Conservation (phyloP, 2,329 filamentous ascomycete genomes). For the Epicoccum sorghinum region DNA sequence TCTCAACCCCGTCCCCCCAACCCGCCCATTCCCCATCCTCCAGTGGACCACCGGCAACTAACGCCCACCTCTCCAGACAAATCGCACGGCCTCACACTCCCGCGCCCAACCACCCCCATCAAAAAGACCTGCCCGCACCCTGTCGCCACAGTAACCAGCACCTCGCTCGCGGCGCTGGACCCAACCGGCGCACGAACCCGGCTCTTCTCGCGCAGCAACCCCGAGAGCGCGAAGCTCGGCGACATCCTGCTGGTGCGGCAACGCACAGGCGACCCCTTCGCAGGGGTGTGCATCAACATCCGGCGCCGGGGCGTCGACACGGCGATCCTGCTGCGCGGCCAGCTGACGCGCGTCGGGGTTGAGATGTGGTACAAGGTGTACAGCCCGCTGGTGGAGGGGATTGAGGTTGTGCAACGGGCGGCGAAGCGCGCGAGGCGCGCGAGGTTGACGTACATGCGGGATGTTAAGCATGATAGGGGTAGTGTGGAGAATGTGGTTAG, state of each 20-base stretch:
- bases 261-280: slow-evolving; percentile 84
- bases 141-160: slow-evolving; percentile 67
- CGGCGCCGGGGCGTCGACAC: slow-evolving; percentile 86
- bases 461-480: slow-evolving; percentile 46
- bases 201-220: slow-evolving; percentile 79
- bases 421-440: slow-evolving; percentile 86
- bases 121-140: slow-evolving; percentile 68
- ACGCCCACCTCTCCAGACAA: slow-evolving; percentile 9
- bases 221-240: slow-evolving; percentile 79
- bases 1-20: too few relatives aligned
- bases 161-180: slow-evolving; percentile 78
- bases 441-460: slow-evolving; percentile 85
- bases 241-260: slow-evolving; percentile 92
- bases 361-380: slow-evolving; percentile 99
- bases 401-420: slow-evolving; percentile 90
- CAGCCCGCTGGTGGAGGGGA: slow-evolving; percentile 83
- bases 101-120: slow-evolving; percentile 55
- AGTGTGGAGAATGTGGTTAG: slow-evolving; percentile 48
- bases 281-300: slow-evolving; percentile 86
- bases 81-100: slow-evolving; percentile 54
- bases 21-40: neutral
- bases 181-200: slow-evolving; percentile 80
- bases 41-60: too few relatives aligned
- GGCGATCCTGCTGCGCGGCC: slow-evolving; percentile 82
- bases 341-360: slow-evolving; percentile 83